Base-by-base conservation (phyloP, 2,329 filamentous ascomycete genomes). In the Sclerotinia minor region DNA sequence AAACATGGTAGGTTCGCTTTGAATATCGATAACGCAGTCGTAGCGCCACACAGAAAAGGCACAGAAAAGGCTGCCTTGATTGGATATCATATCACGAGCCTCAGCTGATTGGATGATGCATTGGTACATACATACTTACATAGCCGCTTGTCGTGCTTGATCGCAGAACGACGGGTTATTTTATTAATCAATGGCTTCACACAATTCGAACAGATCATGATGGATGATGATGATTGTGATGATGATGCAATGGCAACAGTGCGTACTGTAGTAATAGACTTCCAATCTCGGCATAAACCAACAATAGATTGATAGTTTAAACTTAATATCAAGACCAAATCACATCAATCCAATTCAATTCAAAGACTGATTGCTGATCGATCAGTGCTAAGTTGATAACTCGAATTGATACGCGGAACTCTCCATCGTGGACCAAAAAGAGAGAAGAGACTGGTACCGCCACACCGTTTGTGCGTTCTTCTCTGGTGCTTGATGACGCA, bases 381-480 rank as follows among this genome's bases (percentile, higher is more conserved):
- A n/a, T 29, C 52, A 54, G 19, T 35, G n/a, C n/a, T n/a, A n/a
- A n/a, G n/a, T n/a, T n/a, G 52, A 54, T 54, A 54, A 35, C 13
- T 29, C 52, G 38, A 58, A 58, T 58, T 35, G 32, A 58, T 58
- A 38, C n/a, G 55, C 6, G 7, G 32, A 44, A 3, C n/a, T 29
- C 55, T 9, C 9, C 35, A 35, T 35, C 35, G 6, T 9, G 9
- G 35, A 35, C 35, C 7, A 35, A 35, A 35, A 29, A 29, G 5
- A 29, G n/a, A 35, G 5, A 35, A 35, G 9, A 29, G 45, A 61
- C 35, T 38, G 8, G 49, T 67, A 67, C 65, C 57, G 57, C 65
- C 65, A 67, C 65, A 67, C 55, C 65, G 65, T 67, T 67, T 61
- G 64, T 38, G 45, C 47, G n/a, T 60, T 58, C n/a, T 6, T 26